These are phyloP conservation scores for Candida krabiensis DNA, from an alignment of 805 yeast genomes.

Conservation along the genomic window DNA sequence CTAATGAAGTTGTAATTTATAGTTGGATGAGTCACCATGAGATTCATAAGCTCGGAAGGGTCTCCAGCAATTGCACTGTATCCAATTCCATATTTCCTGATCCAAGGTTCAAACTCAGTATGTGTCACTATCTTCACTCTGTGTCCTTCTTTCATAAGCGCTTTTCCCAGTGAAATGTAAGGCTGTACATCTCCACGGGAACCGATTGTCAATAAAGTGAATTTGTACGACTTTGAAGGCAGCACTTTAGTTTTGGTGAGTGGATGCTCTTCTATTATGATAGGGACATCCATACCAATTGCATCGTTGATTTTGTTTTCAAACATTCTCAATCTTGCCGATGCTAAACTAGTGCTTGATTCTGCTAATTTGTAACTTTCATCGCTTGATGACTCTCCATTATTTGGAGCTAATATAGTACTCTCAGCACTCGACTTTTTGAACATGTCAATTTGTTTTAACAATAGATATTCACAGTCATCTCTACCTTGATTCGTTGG, in stretches of 20 bases:
- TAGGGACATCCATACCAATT: constrained; percentile 65
- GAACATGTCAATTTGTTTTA: constrained; percentile 48
- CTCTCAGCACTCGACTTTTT: constrained; percentile 25
- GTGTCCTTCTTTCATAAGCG: constrained; percentile 79
- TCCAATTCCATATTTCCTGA: constrained; percentile 60
- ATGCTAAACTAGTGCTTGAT: constrained; percentile 36
- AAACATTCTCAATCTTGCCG: constrained; percentile 62
- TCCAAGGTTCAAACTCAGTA: constrained; percentile 75
- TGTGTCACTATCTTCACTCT: constrained; percentile 84
- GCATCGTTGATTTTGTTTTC: constrained; percentile 64
- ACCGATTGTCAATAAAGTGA: constrained; percentile 84
- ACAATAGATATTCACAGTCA: constrained; percentile 62
- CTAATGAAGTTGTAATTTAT: constrained; percentile 78
- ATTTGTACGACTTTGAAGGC: constrained; percentile 54
- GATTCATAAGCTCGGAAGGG: constrained; percentile 86
- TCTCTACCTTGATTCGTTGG: constrained; percentile 62
- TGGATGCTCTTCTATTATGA: constrained; percentile 67
- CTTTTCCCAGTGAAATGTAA: constrained; percentile 85
- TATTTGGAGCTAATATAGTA: constrained; percentile 3
- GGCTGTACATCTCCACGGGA: constrained; percentile 98
- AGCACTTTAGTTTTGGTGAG: constrained; percentile 35
- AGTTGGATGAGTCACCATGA: constrained; percentile 90
- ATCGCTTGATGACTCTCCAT: constrained; percentile 21
- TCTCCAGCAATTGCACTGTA: constrained; percentile 85
- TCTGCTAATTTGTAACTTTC: constrained; percentile 33